These are phyloP conservation scores for Trichophyton verrucosum DNA, from an alignment of 2,329 filamentous ascomycete species.

Conservation along the genomic window DNA sequence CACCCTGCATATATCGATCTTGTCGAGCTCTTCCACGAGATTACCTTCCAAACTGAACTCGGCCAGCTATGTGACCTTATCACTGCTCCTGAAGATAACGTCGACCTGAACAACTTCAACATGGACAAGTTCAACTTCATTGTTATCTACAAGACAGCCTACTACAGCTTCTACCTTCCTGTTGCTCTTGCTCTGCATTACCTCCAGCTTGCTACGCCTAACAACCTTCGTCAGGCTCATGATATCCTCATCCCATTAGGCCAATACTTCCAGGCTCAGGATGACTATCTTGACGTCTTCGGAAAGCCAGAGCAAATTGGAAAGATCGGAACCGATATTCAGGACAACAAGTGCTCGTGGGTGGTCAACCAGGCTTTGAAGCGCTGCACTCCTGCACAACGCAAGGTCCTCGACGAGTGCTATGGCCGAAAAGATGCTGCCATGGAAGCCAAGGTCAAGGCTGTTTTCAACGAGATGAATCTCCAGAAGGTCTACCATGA, in stretches of 20 bases:
- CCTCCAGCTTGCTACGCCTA: conserved; percentile 68
- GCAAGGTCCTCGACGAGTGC: conserved; percentile 75
- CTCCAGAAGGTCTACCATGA: conserved; percentile 72
- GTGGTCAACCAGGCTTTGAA: conserved; percentile 86
- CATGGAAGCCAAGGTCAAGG: conserved; percentile 77
- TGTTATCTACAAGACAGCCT: conserved; percentile 98
- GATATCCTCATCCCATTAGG: conserved; percentile 93
- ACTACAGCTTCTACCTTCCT: conserved; percentile 98
- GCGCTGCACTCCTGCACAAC: conserved; percentile 70
- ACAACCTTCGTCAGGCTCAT: conserved; percentile 80
- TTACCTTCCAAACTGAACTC: conserved; percentile 84
- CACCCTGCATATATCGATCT: conserved; percentile 84
- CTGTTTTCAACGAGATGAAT: conserved; percentile 72
- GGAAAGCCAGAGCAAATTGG: conserved; percentile 85
- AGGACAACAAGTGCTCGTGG: conserved; percentile 99
- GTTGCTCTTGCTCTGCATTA: conserved; percentile 82
- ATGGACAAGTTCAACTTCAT: conserved; percentile 95
- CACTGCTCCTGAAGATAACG: conserved; percentile 85
- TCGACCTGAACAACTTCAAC: conserved; percentile 90
- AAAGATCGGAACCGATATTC: conserved; percentile 97
- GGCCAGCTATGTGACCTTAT: conserved; percentile 90
- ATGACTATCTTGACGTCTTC: conserved; percentile 98
- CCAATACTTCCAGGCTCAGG: conserved; percentile 98
- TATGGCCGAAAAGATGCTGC: conserved; percentile 83
- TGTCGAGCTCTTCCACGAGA: conserved; percentile 91